phyloP scores from a whole-genome alignment of 768 basidiomycete genomes.

The Lactarius psammicola region DNA sequence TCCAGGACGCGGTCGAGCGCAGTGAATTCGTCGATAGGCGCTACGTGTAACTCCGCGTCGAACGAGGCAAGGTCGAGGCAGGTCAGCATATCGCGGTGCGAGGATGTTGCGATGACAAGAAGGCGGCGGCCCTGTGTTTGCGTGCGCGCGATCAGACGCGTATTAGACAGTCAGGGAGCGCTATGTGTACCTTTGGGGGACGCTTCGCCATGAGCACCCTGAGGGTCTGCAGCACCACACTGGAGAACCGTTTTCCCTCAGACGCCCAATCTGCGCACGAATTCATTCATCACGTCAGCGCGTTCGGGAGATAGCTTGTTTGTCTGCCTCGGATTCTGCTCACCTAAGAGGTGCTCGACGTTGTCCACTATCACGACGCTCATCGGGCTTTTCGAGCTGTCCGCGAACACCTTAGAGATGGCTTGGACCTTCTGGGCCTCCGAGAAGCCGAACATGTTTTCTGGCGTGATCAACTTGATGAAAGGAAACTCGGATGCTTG shows the following conservation, averaged over 20 bases:
- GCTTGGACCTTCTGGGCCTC: no score
- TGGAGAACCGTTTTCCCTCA: slow-evolving; percentile 93
- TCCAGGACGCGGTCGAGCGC: slow-evolving; percentile 74
- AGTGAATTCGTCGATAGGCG: slow-evolving; percentile 69
- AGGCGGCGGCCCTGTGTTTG: slow-evolving; percentile 70
- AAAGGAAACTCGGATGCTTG: no score
- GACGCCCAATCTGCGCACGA: slow-evolving; percentile 81
- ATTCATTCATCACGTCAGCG: background rate
- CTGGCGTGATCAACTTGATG: no score
- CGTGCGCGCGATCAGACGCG: background rate
- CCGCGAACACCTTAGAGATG: no score
- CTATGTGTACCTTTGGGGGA: slow-evolving; percentile 77
- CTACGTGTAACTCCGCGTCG: slow-evolving; percentile 81
- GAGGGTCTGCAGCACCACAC: slow-evolving; percentile 85
- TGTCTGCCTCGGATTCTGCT: no score
- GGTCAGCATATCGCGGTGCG: slow-evolving; percentile 77
- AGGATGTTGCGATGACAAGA: slow-evolving; percentile 89
- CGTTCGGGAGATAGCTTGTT: background rate
- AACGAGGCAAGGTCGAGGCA: slow-evolving; percentile 89
- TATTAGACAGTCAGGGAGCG: background rate
- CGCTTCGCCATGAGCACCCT: slow-evolving; percentile 83
- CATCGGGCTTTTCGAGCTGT: no score
- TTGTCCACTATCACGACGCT: no score
- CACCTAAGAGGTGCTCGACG: no score
- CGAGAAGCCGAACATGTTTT: no score